Conservation (phyloP, 257 asterid genomes). For the Anisodus acutangulus region DNA sequence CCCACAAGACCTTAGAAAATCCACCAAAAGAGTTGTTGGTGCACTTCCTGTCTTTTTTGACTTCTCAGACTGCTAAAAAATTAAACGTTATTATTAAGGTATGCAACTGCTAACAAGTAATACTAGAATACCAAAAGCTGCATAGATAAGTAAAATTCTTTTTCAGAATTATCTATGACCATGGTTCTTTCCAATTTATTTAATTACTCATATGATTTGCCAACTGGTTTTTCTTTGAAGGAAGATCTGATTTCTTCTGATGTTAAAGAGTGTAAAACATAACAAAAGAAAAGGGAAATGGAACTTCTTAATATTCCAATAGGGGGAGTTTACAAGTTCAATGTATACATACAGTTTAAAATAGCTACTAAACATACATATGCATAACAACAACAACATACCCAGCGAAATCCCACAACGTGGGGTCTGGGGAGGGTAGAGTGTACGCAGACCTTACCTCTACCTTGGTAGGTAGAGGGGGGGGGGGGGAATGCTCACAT, state of each 20-base stretch:
- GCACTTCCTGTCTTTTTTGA: constrained; percentile 83
- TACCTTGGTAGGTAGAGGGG: too few relatives aligned
- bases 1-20: constrained; percentile 51
- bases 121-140: constrained; percentile 5
- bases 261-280: constrained; percentile 1
- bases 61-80: constrained; percentile 77
- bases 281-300: not conserved
- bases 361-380: not conserved
- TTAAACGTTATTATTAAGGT: constrained; percentile 19
- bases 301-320: not conserved
- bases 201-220: constrained; percentile 7
- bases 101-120: not conserved
- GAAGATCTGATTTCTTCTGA: not conserved
- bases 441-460: too few relatives aligned
- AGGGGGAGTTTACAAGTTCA: not conserved
- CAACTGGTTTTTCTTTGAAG: constrained; percentile 23
- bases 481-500: not conserved
- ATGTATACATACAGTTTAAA: not conserved
- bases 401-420: not conserved
- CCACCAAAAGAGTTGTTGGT: constrained; percentile 62
- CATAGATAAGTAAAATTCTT: not conserved
- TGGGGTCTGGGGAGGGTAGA: too few relatives aligned
- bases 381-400: not conserved
- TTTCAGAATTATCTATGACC: not conserved
- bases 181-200: not conserved